These are phyloP conservation scores for Colletotrichum tofieldiae DNA, from an alignment of 2,329 filamentous ascomycete species.

Conservation along the genomic window DNA sequence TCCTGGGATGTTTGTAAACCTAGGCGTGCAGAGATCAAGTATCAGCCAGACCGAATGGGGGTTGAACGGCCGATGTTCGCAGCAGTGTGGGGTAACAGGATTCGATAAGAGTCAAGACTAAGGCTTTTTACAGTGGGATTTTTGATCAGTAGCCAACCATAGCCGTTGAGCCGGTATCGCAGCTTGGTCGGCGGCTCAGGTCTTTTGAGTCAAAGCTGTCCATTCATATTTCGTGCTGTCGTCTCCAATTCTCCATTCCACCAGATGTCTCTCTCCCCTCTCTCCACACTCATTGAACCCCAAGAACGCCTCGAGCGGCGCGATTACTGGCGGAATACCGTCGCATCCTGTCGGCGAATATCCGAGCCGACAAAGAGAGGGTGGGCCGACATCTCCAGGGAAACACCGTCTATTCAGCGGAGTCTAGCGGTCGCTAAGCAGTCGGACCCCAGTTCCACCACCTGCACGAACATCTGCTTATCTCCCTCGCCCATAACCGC, in stretches of 20 bases:
- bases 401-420: constrained; percentile 34
- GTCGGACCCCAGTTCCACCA: neutral
- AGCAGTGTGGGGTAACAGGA: constrained; percentile 19
- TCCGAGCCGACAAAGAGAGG: constrained; percentile 19
- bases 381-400: constrained; percentile 17
- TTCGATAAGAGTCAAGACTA: constrained; percentile 22
- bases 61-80: constrained; percentile 21
- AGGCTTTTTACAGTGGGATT: neutral
- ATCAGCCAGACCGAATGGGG: neutral
- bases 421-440: constrained; percentile 26
- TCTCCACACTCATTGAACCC: neutral
- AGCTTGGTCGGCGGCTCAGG: neutral
- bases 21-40: neutral
- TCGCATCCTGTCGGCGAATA: constrained; percentile 27
- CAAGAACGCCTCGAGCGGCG: neutral
- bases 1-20: neutral
- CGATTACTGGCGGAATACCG: constrained; percentile 6
- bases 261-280: neutral
- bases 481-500: constrained; percentile 10
- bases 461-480: constrained; percentile 15
- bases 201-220: neutral
- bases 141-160: constrained; percentile 6
- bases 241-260: neutral
- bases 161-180: constrained; percentile 10
- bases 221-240: neutral